Evolutionary conservation across 1,284 basidiomycete genomes (phyloP).

Genomic region (Malassezia psittaci): DNA sequence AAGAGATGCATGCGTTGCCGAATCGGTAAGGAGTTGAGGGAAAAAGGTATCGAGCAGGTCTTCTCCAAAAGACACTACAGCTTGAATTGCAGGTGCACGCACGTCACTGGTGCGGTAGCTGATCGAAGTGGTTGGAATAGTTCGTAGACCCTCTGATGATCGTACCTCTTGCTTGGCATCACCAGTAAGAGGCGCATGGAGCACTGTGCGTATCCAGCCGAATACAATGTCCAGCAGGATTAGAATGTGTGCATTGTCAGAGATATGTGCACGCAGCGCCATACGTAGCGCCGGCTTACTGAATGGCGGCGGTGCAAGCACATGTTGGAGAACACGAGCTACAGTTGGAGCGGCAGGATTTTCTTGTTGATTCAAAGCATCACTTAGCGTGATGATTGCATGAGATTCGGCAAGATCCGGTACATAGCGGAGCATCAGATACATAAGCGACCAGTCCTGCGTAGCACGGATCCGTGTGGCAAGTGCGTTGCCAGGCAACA

Average conservation of each 20-base stretch:
- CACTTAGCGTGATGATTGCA: constrained; percentile 9
- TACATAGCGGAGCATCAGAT: constrained; percentile 15
- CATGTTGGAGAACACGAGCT: constrained; percentile 15
- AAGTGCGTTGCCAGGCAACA: constrained; percentile 6
- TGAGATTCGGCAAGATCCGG: constrained; percentile 13
- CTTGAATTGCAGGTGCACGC: constrained; percentile 7
- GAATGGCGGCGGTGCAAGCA: constrained; percentile 13
- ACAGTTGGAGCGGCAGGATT: constrained; percentile 4
- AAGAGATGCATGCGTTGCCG: constrained; percentile 6
- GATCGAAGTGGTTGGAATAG: constrained; percentile 9
- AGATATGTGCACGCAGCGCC: constrained; percentile 17
- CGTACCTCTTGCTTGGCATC: background rate
- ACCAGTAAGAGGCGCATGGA: constrained; percentile 6
- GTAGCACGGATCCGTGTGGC: constrained; percentile 5
- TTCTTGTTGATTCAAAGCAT: constrained; percentile 1
- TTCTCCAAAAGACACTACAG: constrained; percentile 12
- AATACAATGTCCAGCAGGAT: constrained; percentile 14
- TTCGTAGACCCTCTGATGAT: background rate
- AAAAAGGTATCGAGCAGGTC: constrained; percentile 19
- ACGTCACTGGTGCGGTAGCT: constrained; percentile 13
- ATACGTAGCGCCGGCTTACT: constrained; percentile 14
- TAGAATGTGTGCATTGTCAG: constrained; percentile 9
- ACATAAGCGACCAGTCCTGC: constrained; percentile 11
- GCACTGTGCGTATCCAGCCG: constrained; percentile 5
- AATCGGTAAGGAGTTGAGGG: constrained; percentile 11